Percentiles rank a stretch among this genome's conserved stretches.
Conservation (phyloP, 805 yeast genomes). For the Kodamaea laetipori region DNA sequence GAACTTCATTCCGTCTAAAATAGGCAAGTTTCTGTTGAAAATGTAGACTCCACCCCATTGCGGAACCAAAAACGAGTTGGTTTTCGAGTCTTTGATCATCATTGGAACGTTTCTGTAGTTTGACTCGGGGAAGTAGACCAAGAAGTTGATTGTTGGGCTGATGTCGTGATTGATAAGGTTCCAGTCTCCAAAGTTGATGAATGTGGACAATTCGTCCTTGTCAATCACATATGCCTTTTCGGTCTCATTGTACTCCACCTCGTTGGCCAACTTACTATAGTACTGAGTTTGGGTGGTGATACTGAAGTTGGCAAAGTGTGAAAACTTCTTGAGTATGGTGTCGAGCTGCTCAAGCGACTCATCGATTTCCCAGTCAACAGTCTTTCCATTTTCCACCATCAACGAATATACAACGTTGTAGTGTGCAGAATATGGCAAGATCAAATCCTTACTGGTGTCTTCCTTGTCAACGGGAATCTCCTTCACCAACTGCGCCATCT, state of each 20-base stretch:
- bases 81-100: slow-evolving; percentile 45
- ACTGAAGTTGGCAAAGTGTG: slow-evolving; percentile 66
- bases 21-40: slow-evolving; percentile 40
- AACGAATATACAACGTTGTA: slow-evolving; percentile 78
- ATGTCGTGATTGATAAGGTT: slow-evolving; percentile 58
- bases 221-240: slow-evolving; percentile 39
- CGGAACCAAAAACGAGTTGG: slow-evolving; percentile 73
- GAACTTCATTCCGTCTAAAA: slow-evolving; percentile 17
- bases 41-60: slow-evolving; percentile 86
- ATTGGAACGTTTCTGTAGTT: slow-evolving; percentile 48
- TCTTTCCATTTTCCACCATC: slow-evolving; percentile 66
- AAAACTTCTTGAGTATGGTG: slow-evolving; percentile 56
- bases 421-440: slow-evolving; percentile 60
- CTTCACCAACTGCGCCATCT: slow-evolving; percentile 24
- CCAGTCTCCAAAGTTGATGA: slow-evolving; percentile 87
- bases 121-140: slow-evolving; percentile 62
- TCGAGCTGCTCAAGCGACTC: slow-evolving; percentile 51
- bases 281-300: slow-evolving; percentile 79
- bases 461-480: slow-evolving; percentile 6
- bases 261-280: slow-evolving; percentile 49
- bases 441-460: slow-evolving; percentile 31
- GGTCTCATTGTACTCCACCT: slow-evolving; percentile 25
- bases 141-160: slow-evolving; percentile 70
- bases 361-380: slow-evolving; percentile 75
- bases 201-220: slow-evolving; percentile 63